A percentile compares a stretch with the other conserved stretches of the same genome.
phyloP scores from a whole-genome alignment of 371 early-diverging fungal genomes.

The Rhizopus arrhizus region DNA sequence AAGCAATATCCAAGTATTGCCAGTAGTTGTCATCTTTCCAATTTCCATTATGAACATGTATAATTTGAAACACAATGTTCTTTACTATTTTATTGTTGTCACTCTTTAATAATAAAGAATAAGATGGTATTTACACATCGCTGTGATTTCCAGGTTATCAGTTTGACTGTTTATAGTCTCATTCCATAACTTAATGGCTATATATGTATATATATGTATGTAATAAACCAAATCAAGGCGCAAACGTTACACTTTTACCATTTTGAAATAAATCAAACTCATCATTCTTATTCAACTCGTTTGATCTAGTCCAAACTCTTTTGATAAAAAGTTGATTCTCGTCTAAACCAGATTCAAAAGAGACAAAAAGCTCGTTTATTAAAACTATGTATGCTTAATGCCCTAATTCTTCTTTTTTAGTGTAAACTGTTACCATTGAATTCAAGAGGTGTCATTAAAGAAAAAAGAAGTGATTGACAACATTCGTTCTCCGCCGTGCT shows the following conservation, averaged over 20 bases:
- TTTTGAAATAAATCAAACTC: neutral
- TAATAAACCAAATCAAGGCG: neutral
- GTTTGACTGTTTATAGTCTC: neutral
- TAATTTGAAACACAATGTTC: constrained; percentile 8
- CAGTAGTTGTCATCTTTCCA: constrained; percentile 15
- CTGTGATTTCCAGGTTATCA: constrained; percentile 2
- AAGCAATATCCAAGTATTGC: constrained; percentile 9
- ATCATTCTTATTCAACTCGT: neutral
- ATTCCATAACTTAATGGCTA: constrained; percentile 17
- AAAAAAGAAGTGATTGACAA: neutral
- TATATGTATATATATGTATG: neutral
- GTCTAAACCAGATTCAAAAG: neutral
- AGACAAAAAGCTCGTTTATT: constrained; percentile 4
- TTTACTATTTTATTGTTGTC: constrained; percentile 4
- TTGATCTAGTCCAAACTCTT: constrained; percentile 10
- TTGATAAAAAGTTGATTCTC: constrained; percentile 13
- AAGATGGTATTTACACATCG: constrained; percentile 5
- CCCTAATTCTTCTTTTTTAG: neutral
- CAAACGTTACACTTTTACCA: neutral
- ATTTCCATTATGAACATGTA: neutral
- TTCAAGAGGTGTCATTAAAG: constrained; percentile 7
- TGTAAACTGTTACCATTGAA: constrained; percentile 3
- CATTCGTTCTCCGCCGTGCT: too few relatives aligned
- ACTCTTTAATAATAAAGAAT: neutral
- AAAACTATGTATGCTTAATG: neutral